A percentile compares a stretch with the other conserved stretches of the same genome.
These are phyloP conservation scores for Phialemonium atrogriseum DNA, from an alignment of 2,329 filamentous ascomycete species.

Conservation along the genomic window DNA sequence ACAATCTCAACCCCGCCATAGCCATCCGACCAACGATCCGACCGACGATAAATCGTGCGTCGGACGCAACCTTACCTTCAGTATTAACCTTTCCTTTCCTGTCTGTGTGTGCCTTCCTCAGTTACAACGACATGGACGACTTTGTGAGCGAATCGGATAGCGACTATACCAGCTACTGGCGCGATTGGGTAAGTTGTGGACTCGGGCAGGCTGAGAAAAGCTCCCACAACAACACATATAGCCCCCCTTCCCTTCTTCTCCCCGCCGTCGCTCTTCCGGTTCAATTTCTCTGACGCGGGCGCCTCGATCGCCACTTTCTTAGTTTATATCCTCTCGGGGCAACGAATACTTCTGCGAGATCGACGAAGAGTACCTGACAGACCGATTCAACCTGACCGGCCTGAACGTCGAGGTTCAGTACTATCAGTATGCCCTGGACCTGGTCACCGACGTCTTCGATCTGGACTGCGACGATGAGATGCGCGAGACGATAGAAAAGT, in stretches of 20 bases:
- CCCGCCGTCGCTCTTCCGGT: neutral
- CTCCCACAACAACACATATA: too few species aligned
- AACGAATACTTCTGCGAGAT: conserved; percentile 99
- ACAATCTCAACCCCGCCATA: too few species aligned
- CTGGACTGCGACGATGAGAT: conserved; percentile 98
- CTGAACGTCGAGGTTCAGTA: conserved; percentile 97
- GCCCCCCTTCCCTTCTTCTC: neutral
- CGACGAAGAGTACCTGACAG: conserved; percentile 96
- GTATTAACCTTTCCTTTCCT: too few species aligned
- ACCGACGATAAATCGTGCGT: too few species aligned
- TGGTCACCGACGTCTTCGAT: conserved; percentile 97
- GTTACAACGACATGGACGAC: conserved; percentile 68
- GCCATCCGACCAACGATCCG: too few species aligned
- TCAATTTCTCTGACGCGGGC: neutral
- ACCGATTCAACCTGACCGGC: conserved; percentile 95
- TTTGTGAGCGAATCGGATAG: conserved; percentile 97
- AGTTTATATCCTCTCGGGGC: conserved; percentile 97
- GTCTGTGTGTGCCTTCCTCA: too few species aligned
- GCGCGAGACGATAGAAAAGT: conserved; percentile 96
- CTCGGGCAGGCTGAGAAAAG: too few species aligned
- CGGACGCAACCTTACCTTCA: too few species aligned
- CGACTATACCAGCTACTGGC: conserved; percentile 98
- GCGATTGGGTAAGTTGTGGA: conserved; percentile 92
- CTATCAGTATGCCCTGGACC: conserved; percentile 96
- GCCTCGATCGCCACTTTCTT: conserved; percentile 5